Evolutionary conservation across 2,329 filamentous ascomycete species (phyloP).

Genomic region (Beauveria sp.): DNA sequence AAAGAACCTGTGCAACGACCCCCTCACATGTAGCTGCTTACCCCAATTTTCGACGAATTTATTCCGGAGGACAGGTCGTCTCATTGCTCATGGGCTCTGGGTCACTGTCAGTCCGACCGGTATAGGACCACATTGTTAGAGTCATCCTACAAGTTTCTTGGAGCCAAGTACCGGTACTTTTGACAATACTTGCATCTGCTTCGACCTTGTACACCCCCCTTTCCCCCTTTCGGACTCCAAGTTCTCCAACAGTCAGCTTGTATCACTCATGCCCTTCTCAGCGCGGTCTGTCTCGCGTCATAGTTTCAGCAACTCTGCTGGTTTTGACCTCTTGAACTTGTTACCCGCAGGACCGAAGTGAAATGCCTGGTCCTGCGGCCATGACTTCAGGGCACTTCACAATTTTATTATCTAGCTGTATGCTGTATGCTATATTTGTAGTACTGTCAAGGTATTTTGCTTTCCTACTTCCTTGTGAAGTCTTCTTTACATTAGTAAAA

Average conservation of each 20-base stretch:
- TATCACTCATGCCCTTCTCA: conserved; percentile 1
- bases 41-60: conserved; percentile 7
- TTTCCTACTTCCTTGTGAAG: background rate
- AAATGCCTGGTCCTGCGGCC: background rate
- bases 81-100: background rate
- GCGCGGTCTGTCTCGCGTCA: conserved; percentile 2
- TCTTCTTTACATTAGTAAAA: background rate
- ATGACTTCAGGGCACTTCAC: too few relatives aligned
- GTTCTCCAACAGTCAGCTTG: background rate
- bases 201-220: background rate
- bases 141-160: background rate
- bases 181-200: background rate
- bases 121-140: background rate
- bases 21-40: background rate
- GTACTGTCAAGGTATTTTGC: too few relatives aligned
- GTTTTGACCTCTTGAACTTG: background rate
- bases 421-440: too few relatives aligned
- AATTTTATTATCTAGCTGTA: too few relatives aligned
- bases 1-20: background rate
- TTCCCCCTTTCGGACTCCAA: background rate
- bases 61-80: background rate
- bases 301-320: background rate
- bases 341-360: background rate
- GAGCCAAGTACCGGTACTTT: background rate
- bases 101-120: background rate